Percentiles rank a stretch among this genome's conserved stretches.
Evolutionary conservation across 1,284 basidiomycete species (phyloP).

Genomic region (Cerrena zonata): DNA sequence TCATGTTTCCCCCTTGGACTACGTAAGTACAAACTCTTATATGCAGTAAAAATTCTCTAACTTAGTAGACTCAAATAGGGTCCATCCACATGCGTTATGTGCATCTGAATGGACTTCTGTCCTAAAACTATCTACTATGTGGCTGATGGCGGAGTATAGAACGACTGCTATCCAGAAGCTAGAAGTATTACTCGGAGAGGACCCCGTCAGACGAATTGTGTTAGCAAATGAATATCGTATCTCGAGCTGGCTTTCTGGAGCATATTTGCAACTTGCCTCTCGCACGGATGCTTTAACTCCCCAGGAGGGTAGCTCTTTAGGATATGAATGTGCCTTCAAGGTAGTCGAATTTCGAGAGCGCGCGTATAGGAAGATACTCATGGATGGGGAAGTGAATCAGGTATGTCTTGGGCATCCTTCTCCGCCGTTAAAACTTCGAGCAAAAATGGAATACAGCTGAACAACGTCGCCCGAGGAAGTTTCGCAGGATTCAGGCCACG

Average conservation of each 20-base stretch:
- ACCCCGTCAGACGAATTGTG: background rate
- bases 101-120: background rate
- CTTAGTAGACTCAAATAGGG: background rate
- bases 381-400: too few species aligned
- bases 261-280: background rate
- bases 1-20: background rate
- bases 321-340: background rate
- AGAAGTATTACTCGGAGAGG: background rate
- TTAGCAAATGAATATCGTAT: background rate
- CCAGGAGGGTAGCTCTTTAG: background rate
- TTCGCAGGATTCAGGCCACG: too few species aligned
- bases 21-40: background rate
- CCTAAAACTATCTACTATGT: conserved; percentile 1
- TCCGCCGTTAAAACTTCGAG: too few species aligned
- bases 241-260: background rate
- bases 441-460: too few species aligned
- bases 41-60: background rate
- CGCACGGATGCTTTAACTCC: background rate
- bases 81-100: background rate
- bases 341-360: background rate
- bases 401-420: too few species aligned
- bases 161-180: background rate
- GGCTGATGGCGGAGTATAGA: background rate
- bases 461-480: too few species aligned
- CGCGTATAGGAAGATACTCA: too few species aligned